phyloP scores from a whole-genome alignment of 352 stramenopile species.

The Pythium aphanidermatum region DNA sequence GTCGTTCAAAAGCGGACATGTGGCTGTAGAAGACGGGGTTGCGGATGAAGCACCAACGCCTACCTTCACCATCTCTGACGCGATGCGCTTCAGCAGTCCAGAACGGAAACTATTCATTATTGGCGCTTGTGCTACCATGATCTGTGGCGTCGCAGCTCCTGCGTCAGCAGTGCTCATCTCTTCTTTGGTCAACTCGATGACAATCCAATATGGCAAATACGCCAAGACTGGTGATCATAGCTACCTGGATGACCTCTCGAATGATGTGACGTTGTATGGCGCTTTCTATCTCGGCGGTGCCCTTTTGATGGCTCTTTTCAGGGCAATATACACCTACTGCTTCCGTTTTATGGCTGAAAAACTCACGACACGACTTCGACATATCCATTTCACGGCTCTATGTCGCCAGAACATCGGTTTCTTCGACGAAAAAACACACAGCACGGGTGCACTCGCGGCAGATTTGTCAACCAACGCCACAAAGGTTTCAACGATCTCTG shows the following conservation, averaged over 20 bases:
- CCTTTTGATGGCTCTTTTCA: conserved; percentile 20
- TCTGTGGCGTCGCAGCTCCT: conserved; percentile 29
- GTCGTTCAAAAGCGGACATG: no score
- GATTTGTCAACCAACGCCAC: conserved; percentile 43
- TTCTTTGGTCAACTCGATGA: conserved; percentile 24
- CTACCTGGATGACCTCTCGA: conserved; percentile 27
- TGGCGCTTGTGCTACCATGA: conserved; percentile 23
- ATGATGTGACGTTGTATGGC: conserved; percentile 28
- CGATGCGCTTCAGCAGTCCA: conserved; percentile 6
- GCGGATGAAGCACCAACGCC: not conserved
- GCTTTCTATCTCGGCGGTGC: conserved; percentile 32
- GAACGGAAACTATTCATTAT: conserved; percentile 33
- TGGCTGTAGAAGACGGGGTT: no score
- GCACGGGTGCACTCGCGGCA: conserved; percentile 30
- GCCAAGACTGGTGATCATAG: conserved; percentile 13
- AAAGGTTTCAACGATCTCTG: conserved; percentile 37
- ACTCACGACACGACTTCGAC: conserved; percentile 34
- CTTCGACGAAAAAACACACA: conserved; percentile 30
- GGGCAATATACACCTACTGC: conserved; percentile 28
- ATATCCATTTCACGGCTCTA: conserved; percentile 42
- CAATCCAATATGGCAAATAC: conserved; percentile 21
- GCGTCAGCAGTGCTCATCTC: conserved; percentile 20
- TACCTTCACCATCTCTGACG: conserved; percentile 1
- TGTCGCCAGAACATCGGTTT: conserved; percentile 46
- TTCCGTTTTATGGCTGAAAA: conserved; percentile 52